Evolutionary conservation across 441 rosid species (phyloP), one percentile per base, ranked within the genome.

Genomic region (Biscutella laevigata): DNA sequence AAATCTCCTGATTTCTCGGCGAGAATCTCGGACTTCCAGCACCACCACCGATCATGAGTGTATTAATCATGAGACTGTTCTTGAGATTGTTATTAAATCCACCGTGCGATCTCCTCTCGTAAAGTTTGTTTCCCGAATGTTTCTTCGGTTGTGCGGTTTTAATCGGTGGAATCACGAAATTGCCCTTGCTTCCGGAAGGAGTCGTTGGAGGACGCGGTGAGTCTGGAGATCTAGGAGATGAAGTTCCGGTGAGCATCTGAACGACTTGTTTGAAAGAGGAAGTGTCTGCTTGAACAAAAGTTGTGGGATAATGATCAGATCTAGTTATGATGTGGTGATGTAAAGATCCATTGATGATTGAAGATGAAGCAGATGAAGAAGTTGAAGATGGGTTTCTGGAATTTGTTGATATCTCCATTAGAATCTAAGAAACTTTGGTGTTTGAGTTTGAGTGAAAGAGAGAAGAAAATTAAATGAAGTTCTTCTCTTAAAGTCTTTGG

Each of bases 201-300:
- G 59, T 33, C 5, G 53, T 10, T 3, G 76, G 34, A 4, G 79
- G 64, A 57, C 62, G 68, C 11, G 62, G 44, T 1, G 85, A 77
- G 60, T 74, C 85, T 44, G 79, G 77, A 7, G 68, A 66, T 27
- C 43, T 70, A 2, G 75, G 30, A 1, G 75, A 29, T 2, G 74
- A 22, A 16, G 83, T 82, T 19, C 96, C 98, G 13, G 95, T 90
- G 15, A 90, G 94, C 89, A 86, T 79, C 57, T 90, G 98, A 53
- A 91, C 98, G 29, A 91, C 96, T 52, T 85, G 94, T 68, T 91
- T 91, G 89, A 91, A 91, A 67, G 74, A 73, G 24, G 86, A 64
- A 47, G 91, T 72, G 75, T 91, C 95, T 4, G 96, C 98, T 52
- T 91, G 96, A 37, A 91, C 95, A 51, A 91, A 91, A 57, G 96